Evolutionary conservation across 768 basidiomycete genomes (phyloP).

Genomic region (Rubroboletus satanas): DNA sequence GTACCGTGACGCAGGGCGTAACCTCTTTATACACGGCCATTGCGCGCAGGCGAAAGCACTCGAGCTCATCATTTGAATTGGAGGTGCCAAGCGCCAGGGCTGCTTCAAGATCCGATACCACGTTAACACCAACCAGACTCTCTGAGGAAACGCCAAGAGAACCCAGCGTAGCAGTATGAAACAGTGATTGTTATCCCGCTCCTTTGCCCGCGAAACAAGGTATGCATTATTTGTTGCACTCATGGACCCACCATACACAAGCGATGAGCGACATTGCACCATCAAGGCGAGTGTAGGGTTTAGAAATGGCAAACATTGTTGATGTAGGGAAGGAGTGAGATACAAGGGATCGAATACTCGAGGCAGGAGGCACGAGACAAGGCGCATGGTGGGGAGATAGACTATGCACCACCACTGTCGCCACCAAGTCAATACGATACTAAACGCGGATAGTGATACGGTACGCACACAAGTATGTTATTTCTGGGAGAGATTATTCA

Average conservation of each 20-base stretch:
- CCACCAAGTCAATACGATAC: slow-evolving; percentile 24
- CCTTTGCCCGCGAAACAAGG: neutral
- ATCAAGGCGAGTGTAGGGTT: neutral
- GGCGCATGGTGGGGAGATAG: slow-evolving; percentile 17
- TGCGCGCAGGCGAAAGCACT: slow-evolving; percentile 7
- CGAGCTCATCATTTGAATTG: slow-evolving; percentile 7
- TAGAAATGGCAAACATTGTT: slow-evolving; percentile 4
- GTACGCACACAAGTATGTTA: slow-evolving; percentile 93
- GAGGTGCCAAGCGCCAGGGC: slow-evolving; percentile 25
- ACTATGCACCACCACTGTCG: slow-evolving; percentile 71
- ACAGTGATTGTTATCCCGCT: neutral
- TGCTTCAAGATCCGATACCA: slow-evolving; percentile 14
- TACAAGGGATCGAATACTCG: slow-evolving; percentile 20
- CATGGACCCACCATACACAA: neutral
- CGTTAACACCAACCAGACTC: neutral
- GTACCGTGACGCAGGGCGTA: slow-evolving; percentile 32
- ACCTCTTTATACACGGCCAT: slow-evolving; percentile 32
- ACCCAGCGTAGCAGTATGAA: slow-evolving; percentile 11
- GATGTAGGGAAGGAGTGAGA: slow-evolving; percentile 13
- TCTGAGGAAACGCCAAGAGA: slow-evolving; percentile 5
- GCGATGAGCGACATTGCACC: neutral
- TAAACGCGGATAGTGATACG: neutral
- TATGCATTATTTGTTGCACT: slow-evolving; percentile 3
- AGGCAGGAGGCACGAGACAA: slow-evolving; percentile 8
- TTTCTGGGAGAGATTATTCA: slow-evolving; percentile 53